A percentile compares a stretch with the other conserved stretches of the same genome.
Conservation (phyloP, 1,139 yeast genomes). For the Suhomyces anneliseae region DNA sequence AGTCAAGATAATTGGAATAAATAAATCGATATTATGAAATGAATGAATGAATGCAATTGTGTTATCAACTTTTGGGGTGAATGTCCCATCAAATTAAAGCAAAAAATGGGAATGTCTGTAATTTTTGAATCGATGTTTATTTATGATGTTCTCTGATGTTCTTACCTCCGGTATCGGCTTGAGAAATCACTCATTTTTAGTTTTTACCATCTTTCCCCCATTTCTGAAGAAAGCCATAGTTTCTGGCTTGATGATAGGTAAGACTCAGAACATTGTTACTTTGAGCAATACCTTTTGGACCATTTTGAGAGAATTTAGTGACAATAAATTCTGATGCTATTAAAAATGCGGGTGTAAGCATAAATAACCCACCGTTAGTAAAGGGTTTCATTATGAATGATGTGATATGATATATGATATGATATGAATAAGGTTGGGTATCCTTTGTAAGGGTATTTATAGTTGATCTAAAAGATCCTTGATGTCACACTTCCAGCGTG, state of each 20-base stretch:
- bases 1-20: neutral
- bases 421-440: neutral
- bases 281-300: conserved; percentile 15
- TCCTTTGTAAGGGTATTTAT: neutral
- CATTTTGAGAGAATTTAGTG: conserved; percentile 16
- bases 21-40: neutral
- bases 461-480: neutral
- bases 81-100: neutral
- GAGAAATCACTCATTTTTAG: neutral
- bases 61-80: neutral
- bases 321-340: conserved; percentile 20
- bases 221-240: conserved; percentile 1
- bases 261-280: conserved; percentile 1
- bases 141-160: no score
- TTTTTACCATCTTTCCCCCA: neutral
- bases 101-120: no score
- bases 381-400: conserved; percentile 14
- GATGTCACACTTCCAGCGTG: conserved; percentile 5
- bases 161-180: neutral
- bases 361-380: conserved; percentile 18
- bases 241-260: conserved; percentile 2
- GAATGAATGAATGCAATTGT: neutral
- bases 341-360: conserved; percentile 21
- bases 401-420: neutral
- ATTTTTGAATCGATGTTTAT: no score